Conservation (phyloP, 768 basidiomycete species). For the Rhodotorula diobovata region DNA sequence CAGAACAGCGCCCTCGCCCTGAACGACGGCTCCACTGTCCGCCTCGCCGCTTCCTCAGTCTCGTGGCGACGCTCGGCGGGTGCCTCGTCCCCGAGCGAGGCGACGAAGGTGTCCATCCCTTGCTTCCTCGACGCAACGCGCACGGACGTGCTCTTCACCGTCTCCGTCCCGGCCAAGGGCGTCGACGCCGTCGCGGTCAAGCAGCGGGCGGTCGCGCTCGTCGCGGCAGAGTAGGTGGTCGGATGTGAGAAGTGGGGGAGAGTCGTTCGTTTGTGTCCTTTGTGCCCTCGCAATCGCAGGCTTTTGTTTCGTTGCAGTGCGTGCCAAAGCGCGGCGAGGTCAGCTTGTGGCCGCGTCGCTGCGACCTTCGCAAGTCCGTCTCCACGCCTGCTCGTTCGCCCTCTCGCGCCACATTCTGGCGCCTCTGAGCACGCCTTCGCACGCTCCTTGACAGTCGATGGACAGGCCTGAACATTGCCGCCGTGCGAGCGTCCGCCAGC, state of each 20-base stretch:
- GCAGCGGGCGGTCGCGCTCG: constrained; percentile 84
- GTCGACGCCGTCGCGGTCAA: constrained; percentile 66
- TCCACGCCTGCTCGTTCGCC: too few species aligned
- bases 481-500: too few species aligned
- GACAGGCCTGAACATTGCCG: too few species aligned
- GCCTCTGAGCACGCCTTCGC: too few species aligned
- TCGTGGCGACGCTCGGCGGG: constrained; percentile 69
- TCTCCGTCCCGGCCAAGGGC: constrained; percentile 72
- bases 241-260: too few species aligned
- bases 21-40: constrained; percentile 76
- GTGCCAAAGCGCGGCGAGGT: too few species aligned
- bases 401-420: too few species aligned
- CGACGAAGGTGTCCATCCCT: constrained; percentile 62
- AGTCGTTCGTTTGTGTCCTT: neutral
- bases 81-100: constrained; percentile 37
- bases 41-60: constrained; percentile 74
- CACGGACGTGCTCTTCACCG: constrained; percentile 74
- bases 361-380: neutral
- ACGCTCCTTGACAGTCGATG: too few species aligned
- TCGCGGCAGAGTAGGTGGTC: constrained; percentile 54
- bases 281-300: neutral
- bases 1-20: constrained; percentile 62
- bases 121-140: constrained; percentile 81
- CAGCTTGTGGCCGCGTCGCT: too few species aligned
- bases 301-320: too few species aligned